Base-by-base conservation (phyloP, 2,329 filamentous ascomycete genomes). In the Cercospora brassicicola region DNA sequence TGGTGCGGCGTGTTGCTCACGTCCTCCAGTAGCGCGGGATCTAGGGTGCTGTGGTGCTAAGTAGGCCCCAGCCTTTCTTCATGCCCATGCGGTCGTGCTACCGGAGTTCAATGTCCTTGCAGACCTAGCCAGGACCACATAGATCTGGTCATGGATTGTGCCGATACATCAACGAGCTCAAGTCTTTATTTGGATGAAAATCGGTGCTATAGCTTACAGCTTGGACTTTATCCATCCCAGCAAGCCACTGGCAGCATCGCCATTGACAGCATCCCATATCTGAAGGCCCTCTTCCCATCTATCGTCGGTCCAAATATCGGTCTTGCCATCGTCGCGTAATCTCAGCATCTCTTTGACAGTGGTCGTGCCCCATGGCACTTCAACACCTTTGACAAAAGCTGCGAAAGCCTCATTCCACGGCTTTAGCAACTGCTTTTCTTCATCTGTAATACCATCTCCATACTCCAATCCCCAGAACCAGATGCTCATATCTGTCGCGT, bases 391-490 rank as follows among this genome's bases (percentile, higher is more conserved):
- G 5, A 84, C 69, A 69, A 84, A 84, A 6, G 67, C 72, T 0
- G 78, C 77, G 30, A 83, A 78, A 0, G 76, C 75, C 23, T 76
- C 73, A 59, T 82, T 79, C 65, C 82, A 81, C 2, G 76, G 76
- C 33, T 71, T 74, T 0, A 84, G 75, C 18, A 83, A 66, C 5
- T 60, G 59, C 73, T 85, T 84, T 75, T 88, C 86, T 8, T 74
- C 70, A 0, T 74, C 73, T 6, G 75, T 79, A 62, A 87, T 66
- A 1, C 76, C 76, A 0, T 72, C 67, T 4, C 76, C 77, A 33
- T 72, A 66, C 1, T 82, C 83, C 69, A 84, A 81, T 0, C 86
- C 86, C 81, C 82, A 87, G 66, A 87, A 85, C 86, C 86, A 88
- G 31, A 87, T 82, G 5, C 80, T 77, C 73, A 84, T 79, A 69